Percentiles rank a stretch among this genome's conserved stretches.
phyloP scores from a whole-genome alignment of 2,329 filamentous ascomycete species.

The Boeremia exigua region DNA sequence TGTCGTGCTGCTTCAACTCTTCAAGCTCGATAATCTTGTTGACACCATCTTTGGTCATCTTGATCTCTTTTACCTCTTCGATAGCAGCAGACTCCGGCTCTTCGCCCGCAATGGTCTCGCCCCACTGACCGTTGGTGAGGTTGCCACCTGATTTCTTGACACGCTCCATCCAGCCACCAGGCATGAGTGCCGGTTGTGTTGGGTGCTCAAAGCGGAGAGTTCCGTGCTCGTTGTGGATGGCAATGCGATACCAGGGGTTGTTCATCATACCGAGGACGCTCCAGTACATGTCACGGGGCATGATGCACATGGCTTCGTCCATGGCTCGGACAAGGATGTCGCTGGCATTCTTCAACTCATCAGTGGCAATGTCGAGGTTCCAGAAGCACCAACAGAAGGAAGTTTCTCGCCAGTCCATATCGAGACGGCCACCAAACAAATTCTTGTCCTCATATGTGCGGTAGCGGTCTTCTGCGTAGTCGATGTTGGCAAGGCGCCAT shows the following conservation, averaged over 20 bases:
- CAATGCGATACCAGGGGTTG: conserved; percentile 89
- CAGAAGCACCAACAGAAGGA: conserved; percentile 95
- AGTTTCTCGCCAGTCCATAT: conserved; percentile 81
- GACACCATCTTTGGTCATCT: conserved; percentile 75
- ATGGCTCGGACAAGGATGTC: conserved; percentile 85
- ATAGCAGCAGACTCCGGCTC: conserved; percentile 50
- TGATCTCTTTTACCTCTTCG: conserved; percentile 68
- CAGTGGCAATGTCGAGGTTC: conserved; percentile 71
- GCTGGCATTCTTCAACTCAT: conserved; percentile 66
- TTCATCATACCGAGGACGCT: conserved; percentile 97
- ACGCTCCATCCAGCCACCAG: conserved; percentile 92
- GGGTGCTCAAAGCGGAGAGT: conserved; percentile 79
- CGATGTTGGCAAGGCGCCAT: conserved; percentile 78
- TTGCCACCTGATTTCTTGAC: conserved; percentile 84
- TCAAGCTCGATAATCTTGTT: conserved; percentile 70
- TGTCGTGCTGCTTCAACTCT: conserved; percentile 73
- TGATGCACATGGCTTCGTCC: conserved; percentile 87
- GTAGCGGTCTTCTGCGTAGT: conserved; percentile 87
- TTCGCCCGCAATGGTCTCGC: conserved; percentile 68
- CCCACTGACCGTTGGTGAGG: conserved; percentile 83
- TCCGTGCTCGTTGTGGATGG: conserved; percentile 71
- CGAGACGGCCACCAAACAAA: conserved; percentile 78
- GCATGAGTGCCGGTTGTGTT: conserved; percentile 76
- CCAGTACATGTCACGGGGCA: conserved; percentile 96
- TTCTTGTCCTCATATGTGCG: conserved; percentile 66